phyloP scores from a whole-genome alignment of 257 asterid genomes.

The Gentiana macrophylla region DNA sequence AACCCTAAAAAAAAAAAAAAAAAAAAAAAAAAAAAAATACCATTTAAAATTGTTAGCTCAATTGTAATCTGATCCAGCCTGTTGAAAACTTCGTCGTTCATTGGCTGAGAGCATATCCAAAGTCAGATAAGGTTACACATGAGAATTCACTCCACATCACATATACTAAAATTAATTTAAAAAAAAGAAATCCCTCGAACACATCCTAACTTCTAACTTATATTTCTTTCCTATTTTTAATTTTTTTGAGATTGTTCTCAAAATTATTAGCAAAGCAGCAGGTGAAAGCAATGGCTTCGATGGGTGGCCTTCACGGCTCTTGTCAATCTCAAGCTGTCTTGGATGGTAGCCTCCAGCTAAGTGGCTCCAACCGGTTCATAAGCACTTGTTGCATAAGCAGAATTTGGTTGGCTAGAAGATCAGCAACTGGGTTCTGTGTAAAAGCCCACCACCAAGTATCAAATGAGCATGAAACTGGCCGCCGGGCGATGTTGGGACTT shows the following conservation, averaged over 20 bases:
- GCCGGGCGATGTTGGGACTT: constrained; percentile 70
- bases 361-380: constrained; percentile 44
- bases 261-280: too few species aligned
- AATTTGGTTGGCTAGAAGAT: constrained; percentile 29
- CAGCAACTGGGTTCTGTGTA: constrained; percentile 29
- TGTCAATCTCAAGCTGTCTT: constrained; percentile 72
- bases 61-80: constrained; percentile 21
- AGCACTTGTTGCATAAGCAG: constrained; percentile 16
- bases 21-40: too few species aligned
- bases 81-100: constrained; percentile 16
- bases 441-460: constrained; percentile 39
- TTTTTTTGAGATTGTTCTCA: too few species aligned
- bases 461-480: constrained; percentile 60
- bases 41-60: too few species aligned
- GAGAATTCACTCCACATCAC: constrained; percentile 20
- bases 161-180: too few species aligned
- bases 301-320: constrained; percentile 69
- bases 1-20: too few species aligned
- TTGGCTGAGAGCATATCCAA: constrained; percentile 31
- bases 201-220: not conserved
- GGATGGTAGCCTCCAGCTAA: constrained; percentile 69
- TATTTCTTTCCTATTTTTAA: not conserved
- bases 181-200: too few species aligned
- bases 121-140: constrained; percentile 31
- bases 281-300: constrained; percentile 84